Evolutionary conservation across 768 basidiomycete species (phyloP).

Genomic region (Trametes meyenii): DNA sequence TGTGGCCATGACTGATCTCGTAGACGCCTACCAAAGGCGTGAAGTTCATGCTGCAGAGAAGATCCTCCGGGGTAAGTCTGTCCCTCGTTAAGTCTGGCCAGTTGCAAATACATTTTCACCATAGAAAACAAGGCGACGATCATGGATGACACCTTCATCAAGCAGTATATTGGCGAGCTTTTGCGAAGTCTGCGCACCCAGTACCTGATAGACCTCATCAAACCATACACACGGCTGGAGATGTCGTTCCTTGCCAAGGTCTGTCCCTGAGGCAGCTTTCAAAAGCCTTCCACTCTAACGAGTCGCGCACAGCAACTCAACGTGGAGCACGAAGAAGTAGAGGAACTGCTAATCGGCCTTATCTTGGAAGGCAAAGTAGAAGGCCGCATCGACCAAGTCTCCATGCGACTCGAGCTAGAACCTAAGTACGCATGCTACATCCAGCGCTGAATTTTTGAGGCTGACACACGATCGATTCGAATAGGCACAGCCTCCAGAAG

Average conservation of each 20-base stretch:
- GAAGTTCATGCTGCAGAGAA: slow-evolving; percentile 98
- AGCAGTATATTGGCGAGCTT: slow-evolving; percentile 94
- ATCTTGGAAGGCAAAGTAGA: slow-evolving; percentile 98
- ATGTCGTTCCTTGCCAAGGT: slow-evolving; percentile 92
- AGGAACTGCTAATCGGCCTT: slow-evolving; percentile 89
- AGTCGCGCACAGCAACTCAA: slow-evolving; percentile 80
- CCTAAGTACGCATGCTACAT: slow-evolving; percentile 59
- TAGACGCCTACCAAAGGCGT: slow-evolving; percentile 93
- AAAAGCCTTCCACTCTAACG: neutral
- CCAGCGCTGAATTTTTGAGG: neutral
- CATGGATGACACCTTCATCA: slow-evolving; percentile 95
- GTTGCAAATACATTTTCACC: slow-evolving; percentile 1
- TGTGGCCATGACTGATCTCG: slow-evolving; percentile 96
- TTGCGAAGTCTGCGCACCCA: slow-evolving; percentile 92
- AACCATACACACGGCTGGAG: slow-evolving; percentile 94
- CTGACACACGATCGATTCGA: neutral
- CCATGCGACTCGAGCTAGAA: slow-evolving; percentile 90
- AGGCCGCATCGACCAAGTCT: slow-evolving; percentile 95
- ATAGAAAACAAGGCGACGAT: slow-evolving; percentile 93
- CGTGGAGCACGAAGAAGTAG: slow-evolving; percentile 88
- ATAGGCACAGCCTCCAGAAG: slow-evolving; percentile 84
- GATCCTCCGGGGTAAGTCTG: slow-evolving; percentile 75
- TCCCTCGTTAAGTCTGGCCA: neutral
- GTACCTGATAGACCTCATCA: slow-evolving; percentile 97
- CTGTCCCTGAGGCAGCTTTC: slow-evolving; percentile 15